These are phyloP conservation scores for Hortiboletus campestris DNA, from an alignment of 768 basidiomycete genomes.

Conservation along the genomic window DNA sequence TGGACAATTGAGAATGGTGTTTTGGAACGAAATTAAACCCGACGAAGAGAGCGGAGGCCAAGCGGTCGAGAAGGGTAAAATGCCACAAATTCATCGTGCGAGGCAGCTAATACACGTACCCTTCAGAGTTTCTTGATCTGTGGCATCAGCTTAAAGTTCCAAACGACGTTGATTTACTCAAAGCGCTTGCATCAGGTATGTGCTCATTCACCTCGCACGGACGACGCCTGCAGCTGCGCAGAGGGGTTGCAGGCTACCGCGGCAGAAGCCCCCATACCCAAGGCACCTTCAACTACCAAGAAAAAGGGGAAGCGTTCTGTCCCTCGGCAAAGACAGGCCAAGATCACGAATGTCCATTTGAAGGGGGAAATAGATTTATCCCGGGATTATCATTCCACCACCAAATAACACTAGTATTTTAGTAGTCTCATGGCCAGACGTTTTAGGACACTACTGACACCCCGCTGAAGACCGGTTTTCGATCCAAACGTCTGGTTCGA, in stretches of 20 bases:
- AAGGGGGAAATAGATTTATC: conserved; percentile 84
- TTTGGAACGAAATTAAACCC: conserved; percentile 87
- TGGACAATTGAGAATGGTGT: conserved; percentile 79
- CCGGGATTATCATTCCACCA: conserved; percentile 54
- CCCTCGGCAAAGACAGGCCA: conserved; percentile 69
- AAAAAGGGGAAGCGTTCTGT: conserved; percentile 82
- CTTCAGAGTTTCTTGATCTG: conserved; percentile 77
- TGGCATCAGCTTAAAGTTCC: conserved; percentile 88
- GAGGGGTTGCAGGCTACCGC: conserved; percentile 83
- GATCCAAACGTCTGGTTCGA: too few species aligned
- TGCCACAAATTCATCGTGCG: background rate
- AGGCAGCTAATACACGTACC: conserved; percentile 6
- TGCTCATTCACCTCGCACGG: background rate
- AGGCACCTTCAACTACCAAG: conserved; percentile 58
- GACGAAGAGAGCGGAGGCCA: conserved; percentile 68
- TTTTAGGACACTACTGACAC: too few species aligned
- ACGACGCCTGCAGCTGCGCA: conserved; percentile 23
- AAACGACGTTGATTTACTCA: conserved; percentile 78
- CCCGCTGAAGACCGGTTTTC: too few species aligned
- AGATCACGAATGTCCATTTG: conserved; percentile 88
- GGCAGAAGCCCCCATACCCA: conserved; percentile 55
- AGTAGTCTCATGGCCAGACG: background rate
- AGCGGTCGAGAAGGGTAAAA: conserved; percentile 76
- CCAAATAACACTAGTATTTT: conserved; percentile 12
- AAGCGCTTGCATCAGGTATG: conserved; percentile 71